Conservation (phyloP, 257 asterid species). For the Plantago elongata region DNA sequence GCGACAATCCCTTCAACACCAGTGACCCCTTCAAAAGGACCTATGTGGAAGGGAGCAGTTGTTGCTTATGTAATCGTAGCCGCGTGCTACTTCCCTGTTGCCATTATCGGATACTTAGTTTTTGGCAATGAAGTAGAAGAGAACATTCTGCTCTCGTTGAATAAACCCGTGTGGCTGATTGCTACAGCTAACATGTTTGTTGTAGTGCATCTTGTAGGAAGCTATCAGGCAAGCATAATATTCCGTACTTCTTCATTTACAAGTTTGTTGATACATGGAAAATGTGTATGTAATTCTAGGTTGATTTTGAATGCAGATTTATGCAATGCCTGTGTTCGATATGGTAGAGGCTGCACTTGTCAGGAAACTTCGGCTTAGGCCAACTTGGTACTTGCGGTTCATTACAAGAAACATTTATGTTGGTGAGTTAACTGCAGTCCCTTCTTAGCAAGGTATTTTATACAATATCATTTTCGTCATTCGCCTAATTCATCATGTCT, state of each 20-base stretch:
- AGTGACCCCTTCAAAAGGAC: slow-evolving; percentile 17
- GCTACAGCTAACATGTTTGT: slow-evolving; percentile 23
- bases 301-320: slow-evolving; percentile 15
- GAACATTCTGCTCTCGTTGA: slow-evolving; percentile 8
- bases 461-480: not conserved
- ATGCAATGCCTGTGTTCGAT: slow-evolving; percentile 30
- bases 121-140: slow-evolving; percentile 15
- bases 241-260: not conserved
- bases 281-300: not conserved
- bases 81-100: slow-evolving; percentile 19
- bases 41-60: slow-evolving; percentile 20
- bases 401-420: slow-evolving; percentile 24
- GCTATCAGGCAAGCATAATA: slow-evolving; percentile 15
- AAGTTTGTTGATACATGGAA: not conserved
- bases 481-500: not conserved
- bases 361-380: slow-evolving; percentile 20
- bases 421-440: slow-evolving; percentile 5
- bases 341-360: slow-evolving; percentile 26
- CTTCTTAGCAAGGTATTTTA: no score
- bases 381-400: slow-evolving; percentile 22
- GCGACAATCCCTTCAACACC: slow-evolving; percentile 20
- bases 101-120: slow-evolving; percentile 10
- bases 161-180: slow-evolving; percentile 19
- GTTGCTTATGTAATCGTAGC: slow-evolving; percentile 21
- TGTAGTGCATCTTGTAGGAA: slow-evolving; percentile 18